Base-by-base conservation (phyloP, 148 eudicot genomes). In the Drosera capensis region DNA sequence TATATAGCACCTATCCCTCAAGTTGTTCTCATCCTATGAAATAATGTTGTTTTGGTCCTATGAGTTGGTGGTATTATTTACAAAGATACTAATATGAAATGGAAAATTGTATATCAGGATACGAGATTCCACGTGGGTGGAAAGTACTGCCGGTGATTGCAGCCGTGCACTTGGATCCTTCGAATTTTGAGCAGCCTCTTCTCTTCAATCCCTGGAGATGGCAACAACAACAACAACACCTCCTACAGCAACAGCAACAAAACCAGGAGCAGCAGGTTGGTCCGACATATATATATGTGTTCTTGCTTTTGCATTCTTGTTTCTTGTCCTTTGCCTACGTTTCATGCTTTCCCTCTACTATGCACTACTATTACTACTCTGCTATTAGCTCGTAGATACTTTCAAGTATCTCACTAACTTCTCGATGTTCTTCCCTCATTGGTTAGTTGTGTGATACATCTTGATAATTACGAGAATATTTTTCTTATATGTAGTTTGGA, bases 41-140 rank as follows among this genome's bases (percentile, higher is more conserved):
- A 3, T n/a, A 21, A 26, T 19, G 17, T 36, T 3, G 6, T 58
- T 39, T 21, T 34, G 4, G 11, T 39, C 8, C 7, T 30, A 7
- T 39, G 15, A 16, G 8, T 23, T 45, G 12, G n/a, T 16, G 28
- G 25, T 25, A 7, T 19, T 34, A 15, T 48, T 30, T 14, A 2
- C 4, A 8, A 48, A 30, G 8, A 50, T 28, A 6, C 31, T 28
- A 28, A 49, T 14, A 14, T 9, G 14, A 16, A 3, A 3, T 9
- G 26, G 24, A n/a, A 22, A 14, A 24, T 37, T 14, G 4, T 38
- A 39, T 23, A 16, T 59, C 58, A 74, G 96, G 96, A 23, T 75
- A 77, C 75, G 96, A 88, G 77, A 88, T 88, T 74, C 96, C 94
- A 71, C 51, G 92, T 59, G 96, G 96, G 17, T 88, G 96, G 96